Percentiles rank a stretch among this genome's conserved stretches.
These are phyloP conservation scores for Aspergillus sp. DNA, from an alignment of 2,329 filamentous ascomycete species.

Conservation along the genomic window DNA sequence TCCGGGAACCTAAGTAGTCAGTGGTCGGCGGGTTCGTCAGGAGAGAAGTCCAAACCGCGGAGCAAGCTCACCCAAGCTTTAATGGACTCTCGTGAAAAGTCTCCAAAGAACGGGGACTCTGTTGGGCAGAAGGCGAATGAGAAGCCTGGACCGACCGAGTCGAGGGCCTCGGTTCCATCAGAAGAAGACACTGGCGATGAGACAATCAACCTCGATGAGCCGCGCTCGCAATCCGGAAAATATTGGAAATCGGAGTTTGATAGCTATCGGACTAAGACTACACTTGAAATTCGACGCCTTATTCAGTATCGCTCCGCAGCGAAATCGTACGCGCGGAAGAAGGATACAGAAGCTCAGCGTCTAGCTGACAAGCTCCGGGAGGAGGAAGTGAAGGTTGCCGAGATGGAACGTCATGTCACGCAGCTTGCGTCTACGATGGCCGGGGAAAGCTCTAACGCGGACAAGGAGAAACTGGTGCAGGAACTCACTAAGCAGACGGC, in stretches of 20 bases:
- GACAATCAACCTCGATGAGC: conserved; percentile 54
- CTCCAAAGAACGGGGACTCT: conserved; percentile 25
- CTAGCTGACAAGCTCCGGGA: conserved; percentile 52
- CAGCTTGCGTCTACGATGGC: conserved; percentile 42
- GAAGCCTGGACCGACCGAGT: conserved; percentile 12
- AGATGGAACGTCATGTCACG: conserved; percentile 45
- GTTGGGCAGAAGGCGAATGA: conserved; percentile 11
- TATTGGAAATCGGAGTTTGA: conserved; percentile 65
- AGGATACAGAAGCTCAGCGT: conserved; percentile 55
- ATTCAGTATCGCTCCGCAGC: conserved; percentile 59
- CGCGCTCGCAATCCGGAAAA: conserved; percentile 57
- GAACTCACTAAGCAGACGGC: conserved; percentile 45
- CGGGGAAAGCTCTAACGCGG: conserved; percentile 26
- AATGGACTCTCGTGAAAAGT: conserved; percentile 39
- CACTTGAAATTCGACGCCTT: conserved; percentile 60
- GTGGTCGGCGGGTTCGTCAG: conserved; percentile 35
- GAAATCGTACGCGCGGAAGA: conserved; percentile 60
- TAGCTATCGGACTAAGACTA: conserved; percentile 56
- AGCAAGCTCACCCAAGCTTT: conserved; percentile 43
- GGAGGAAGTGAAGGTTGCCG: conserved; percentile 46
- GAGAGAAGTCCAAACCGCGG: conserved; percentile 33
- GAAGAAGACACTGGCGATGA: conserved; percentile 41
- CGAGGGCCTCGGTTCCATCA: conserved; percentile 20
- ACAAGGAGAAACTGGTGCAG: conserved; percentile 41
- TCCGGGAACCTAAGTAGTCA: conserved; percentile 49